A percentile compares a stretch with the other conserved stretches of the same genome.
Conservation (phyloP, 352 stramenopile species). For the Aphanomyces stellatus region DNA sequence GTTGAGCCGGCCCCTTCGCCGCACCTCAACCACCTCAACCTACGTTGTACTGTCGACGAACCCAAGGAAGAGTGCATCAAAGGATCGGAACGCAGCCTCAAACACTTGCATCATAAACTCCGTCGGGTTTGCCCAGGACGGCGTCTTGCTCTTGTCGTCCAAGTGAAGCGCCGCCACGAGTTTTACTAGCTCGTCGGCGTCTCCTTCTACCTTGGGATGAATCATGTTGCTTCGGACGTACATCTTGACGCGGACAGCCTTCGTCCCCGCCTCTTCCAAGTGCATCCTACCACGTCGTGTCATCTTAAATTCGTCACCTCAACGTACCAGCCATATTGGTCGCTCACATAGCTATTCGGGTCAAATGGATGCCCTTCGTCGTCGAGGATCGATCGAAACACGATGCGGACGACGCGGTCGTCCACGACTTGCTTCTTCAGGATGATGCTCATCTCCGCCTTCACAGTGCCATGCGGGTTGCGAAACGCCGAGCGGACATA, state of each 20-base stretch:
- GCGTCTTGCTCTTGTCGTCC: background rate
- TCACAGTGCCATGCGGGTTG: background rate
- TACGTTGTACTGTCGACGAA: background rate
- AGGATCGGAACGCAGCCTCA: background rate
- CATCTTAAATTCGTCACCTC: background rate
- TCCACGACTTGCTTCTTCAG: background rate
- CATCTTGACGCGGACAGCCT: background rate
- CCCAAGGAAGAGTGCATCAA: background rate
- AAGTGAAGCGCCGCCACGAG: background rate
- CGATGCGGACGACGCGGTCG: background rate
- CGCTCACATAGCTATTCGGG: background rate
- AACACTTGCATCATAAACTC: background rate
- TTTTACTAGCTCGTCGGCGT: background rate
- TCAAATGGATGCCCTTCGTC: background rate
- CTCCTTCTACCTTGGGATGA: background rate
- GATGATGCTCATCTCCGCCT: background rate
- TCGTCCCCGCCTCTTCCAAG: background rate
- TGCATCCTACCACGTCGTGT: background rate
- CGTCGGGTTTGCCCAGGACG: background rate
- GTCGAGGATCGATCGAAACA: background rate
- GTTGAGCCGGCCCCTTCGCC: background rate
- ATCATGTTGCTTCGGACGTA: background rate
- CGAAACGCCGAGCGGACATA: background rate
- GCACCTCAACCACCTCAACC: background rate
- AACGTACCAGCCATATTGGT: background rate